Evolutionary conservation across 1,284 basidiomycete genomes (phyloP), one percentile per base, ranked within the genome.

Genomic region (Cryptococcus sp.): DNA sequence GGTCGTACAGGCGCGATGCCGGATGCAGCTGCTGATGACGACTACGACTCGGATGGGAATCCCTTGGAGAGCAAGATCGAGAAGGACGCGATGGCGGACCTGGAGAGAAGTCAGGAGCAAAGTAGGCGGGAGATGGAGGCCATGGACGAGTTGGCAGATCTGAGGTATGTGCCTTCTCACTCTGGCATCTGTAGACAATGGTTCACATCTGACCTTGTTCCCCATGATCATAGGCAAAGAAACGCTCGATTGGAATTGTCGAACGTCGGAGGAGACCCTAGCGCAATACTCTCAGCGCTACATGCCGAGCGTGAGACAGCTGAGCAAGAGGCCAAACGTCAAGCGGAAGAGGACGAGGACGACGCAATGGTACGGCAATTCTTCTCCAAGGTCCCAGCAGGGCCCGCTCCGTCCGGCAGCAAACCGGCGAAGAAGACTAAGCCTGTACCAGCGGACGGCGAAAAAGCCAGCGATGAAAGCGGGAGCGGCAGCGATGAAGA

Each of bases 61-160:
- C 56, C 65, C 8, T 56, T 58, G 17, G 76, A 76, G 42, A 64
- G 62, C 20, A 60, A 60, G 47, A 61, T 54, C 19, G 69, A 67
- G 50, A 72, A 90, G 70, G 95, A 99, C 72, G 93, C 94, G 5
- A 99, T 99, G 96, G 93, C 93, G 70, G 90, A 86, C 30, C 83
- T 99, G 30, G 96, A 99, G 82, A 90, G 91, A 72, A 86, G 90
- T 53, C 94, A 92, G 49, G 83, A 88, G 51, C 91, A 95, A 77
- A 91, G 90, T 39, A 92, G 95, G 77, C 85, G 94, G 57, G 96
- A 99, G 81, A 99, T 99, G 95, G 96, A 99, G 72, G 89, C 96
- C 57, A 83, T 98, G 66, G 95, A 99, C 77, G 92, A 93, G 23
- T 81, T 99, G 57, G 93, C 97, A 71, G 95, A 98, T 71, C 91